Base-by-base conservation (phyloP, 306 rosid species). In the Clitoria ternatea region DNA sequence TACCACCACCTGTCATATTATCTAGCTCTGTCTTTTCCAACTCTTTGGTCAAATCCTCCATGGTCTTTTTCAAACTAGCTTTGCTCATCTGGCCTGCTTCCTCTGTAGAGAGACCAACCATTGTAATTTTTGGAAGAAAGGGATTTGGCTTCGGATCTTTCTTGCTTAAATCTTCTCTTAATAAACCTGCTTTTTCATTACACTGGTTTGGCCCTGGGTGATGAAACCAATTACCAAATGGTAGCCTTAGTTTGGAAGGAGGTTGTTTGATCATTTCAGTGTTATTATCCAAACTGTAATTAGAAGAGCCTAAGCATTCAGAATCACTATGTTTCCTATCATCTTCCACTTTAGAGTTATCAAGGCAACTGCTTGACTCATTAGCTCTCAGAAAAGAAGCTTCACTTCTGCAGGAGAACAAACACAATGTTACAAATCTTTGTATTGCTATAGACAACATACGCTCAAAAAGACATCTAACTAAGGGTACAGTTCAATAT, bases 31-130 rank as follows among this genome's bases (percentile, higher is more conserved):
- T 68, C 76, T 84, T 86, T 86, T 95, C 99, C 81, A 95, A 83
- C 77, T 91, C 96, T 70, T 19, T 81, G 3, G 96, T 89, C 69
- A 95, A 78, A 73, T 89, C 96, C 7, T 95, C 96, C 99, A 91
- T 91, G 3, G 90, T 89, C 89, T 88, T 86, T 78, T 85, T 87
- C 39, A 95, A 82, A 80, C 73, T 86, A 27, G 92, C 83, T 82
- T 82, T 91, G 76, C 69, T 91, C 88, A 85, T 89, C 56, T 81
- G 88, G 49, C 91, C 91, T 27, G 87, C 77, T 63, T 89, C 95
- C 66, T 87, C 88, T 5, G 96, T 86, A 52, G 96, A 91, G 70
- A 95, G 82, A 19, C 99, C 99, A 37, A 95, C 91, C 99, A 95
- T 95, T 48, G 97, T 95, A 63, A 95, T 68, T 80, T 95, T 95